Base-by-base conservation (phyloP, 2,329 filamentous ascomycete genomes). In the Colletotrichum coccodes region DNA sequence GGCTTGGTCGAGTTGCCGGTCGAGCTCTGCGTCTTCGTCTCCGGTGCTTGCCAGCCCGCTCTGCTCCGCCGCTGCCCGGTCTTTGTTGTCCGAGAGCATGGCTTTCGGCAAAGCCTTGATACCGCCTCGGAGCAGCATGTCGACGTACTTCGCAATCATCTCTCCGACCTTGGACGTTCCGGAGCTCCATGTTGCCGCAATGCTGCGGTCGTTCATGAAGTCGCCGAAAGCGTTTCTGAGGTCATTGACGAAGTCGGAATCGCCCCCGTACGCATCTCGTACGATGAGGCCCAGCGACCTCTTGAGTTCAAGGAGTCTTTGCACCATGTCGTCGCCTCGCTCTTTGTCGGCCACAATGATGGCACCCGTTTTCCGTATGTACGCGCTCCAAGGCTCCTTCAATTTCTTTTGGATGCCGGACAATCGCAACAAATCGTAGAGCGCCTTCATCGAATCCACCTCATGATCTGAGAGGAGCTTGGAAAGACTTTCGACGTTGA, bases 71-170 rank as follows among this genome's bases (percentile, higher is more conserved):
- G 83, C 82, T 6, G 83, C 82, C 4, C 87, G 82, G 74, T 91
- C 89, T 70, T 87, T 88, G 44, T 79, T 78, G 72, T 92, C 89
- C 1, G 90, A 89, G 1, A 90, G 83, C 9, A 95, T 84, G 26
- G 89, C 87, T 50, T 90, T 86, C 1, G 93, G 94, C 9, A 97
- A 87, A 0, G 92, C 91, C 79, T 97, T 98, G 53, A 95, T 86
- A 1, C 96, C 97, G 57, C 94, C 94, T 63, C 94, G 91, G 36
- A 99, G 87, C 23, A 99, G 85, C 82, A 92, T 87, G 79, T 99
- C 96, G 70, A 99, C 92, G 75, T 98, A 95, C 80, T 98, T 98
- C 34, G 96, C 97, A 73, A 98, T 97, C 95, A 98, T 97, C 83
- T 99, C 96, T 57, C 95, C 96, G 16, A 97, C 94, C 84, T 97